Evolutionary conservation across 345 rosid genomes (phyloP), one percentile per base, ranked within the genome.

Genomic region (Citrus hindsii): DNA sequence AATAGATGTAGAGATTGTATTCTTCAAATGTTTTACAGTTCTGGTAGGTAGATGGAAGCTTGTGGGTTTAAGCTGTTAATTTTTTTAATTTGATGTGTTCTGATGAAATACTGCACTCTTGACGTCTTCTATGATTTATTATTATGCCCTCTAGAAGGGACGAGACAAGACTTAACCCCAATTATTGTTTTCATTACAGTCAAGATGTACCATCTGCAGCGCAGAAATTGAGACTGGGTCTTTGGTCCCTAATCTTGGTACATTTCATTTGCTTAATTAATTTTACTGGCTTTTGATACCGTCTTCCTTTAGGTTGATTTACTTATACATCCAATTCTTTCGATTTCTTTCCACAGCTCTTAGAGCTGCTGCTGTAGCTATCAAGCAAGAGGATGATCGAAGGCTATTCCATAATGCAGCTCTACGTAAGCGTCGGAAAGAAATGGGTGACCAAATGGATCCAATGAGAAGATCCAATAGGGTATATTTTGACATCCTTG

Each of bases 331-430:
- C 14, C 32, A 33, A 33, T 37, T 40, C 70, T 25, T 27, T 9
- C 4, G 46, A 25, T 66, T 68, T 51, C 73, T 74, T 80, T 83
- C 69, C 66, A 60, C 86, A 96, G 99, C 97, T 76, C 90, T 96
- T 69, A 89, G 99, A 89, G 98, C 99, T 86, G 99, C 97, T 3
- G 98, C 99, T 65, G 86, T 85, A 76, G 92, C 98, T 76, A 88
- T 93, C 71, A 95, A 89, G 89, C 97, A 87, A 67, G 97, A 95
- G 84, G 99, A 93, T 87, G 93, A 93, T 75, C 87, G 94, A 76
- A 85, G 97, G 85, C 88, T 93, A 68, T 93, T 95, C 84, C 97
- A 92, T 80, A 95, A 95, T 79, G 94, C 98, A 71, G 82, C 98
- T 77, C 90, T 91, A 71, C 91, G 99, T 69, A 95, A 93, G 85